Conservation (phyloP, 495 filamentous ascomycete genomes). For the Talaromyces ruber region DNA sequence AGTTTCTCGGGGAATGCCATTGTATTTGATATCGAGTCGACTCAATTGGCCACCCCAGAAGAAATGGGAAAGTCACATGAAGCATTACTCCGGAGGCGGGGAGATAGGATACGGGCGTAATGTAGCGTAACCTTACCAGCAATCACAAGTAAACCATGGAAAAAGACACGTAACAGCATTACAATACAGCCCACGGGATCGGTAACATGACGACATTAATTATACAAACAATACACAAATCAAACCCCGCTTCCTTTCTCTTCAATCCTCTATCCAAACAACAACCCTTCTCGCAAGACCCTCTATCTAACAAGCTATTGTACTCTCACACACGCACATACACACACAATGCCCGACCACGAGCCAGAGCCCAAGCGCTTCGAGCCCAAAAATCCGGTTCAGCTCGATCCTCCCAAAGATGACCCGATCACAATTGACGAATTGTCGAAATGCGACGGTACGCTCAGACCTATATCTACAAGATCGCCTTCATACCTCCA, state of each 20-base stretch:
- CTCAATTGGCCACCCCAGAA: not conserved
- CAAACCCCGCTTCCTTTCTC: constrained; percentile 15
- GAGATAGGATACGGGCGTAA: not conserved
- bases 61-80: not conserved
- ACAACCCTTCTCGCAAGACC: constrained; percentile 7
- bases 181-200: constrained; percentile 15
- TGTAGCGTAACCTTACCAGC: not conserved
- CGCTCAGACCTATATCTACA: constrained; percentile 7
- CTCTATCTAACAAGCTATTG: not conserved
- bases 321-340: no score
- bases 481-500: not conserved
- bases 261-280: constrained; percentile 16
- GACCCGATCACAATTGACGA: constrained; percentile 71
- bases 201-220: constrained; percentile 39
- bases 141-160: not conserved
- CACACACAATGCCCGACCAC: constrained; percentile 25
- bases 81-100: not conserved
- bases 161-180: not conserved
- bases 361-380: constrained; percentile 50
- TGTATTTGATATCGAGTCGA: not conserved
- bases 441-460: constrained; percentile 77
- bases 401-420: constrained; percentile 78
- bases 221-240: not conserved
- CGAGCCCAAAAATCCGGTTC: constrained; percentile 73
- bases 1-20: not conserved